Evolutionary conservation across 2,329 filamentous ascomycete genomes (phyloP).

Genomic region (Tolypocladium ovalisporum): DNA sequence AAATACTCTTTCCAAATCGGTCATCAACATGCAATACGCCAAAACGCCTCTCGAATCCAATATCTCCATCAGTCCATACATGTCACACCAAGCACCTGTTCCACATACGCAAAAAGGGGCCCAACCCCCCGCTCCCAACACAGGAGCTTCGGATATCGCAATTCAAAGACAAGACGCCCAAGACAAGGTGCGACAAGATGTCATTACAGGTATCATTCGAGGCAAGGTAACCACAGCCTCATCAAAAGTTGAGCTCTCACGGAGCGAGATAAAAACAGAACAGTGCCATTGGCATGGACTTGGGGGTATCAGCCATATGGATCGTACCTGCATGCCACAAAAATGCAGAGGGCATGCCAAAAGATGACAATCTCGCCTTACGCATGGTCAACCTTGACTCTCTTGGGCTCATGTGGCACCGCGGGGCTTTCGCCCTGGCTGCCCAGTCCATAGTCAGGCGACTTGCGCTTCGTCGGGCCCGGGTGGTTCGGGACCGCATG

Average conservation of each 20-base stretch:
- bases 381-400: slow-evolving; percentile 37
- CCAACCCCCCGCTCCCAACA: background rate
- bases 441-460: slow-evolving; percentile 36
- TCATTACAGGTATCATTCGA: background rate
- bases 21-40: background rate
- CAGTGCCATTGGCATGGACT: background rate
- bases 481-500: slow-evolving; percentile 4
- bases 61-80: background rate
- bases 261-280: background rate
- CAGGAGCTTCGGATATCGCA: background rate
- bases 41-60: background rate
- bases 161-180: background rate
- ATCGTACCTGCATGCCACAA: background rate
- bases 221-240: background rate
- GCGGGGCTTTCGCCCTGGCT: slow-evolving; percentile 30
- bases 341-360: background rate
- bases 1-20: background rate
- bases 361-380: background rate
- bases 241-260: background rate
- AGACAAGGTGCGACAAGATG: background rate
- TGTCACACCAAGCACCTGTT: background rate
- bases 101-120: background rate
- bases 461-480: slow-evolving; percentile 40
- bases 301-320: slow-evolving; percentile 6
- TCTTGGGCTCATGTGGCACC: slow-evolving; percentile 36